Conservation (phyloP, 78 protist species). For the Chrysochromulina parva region DNA sequence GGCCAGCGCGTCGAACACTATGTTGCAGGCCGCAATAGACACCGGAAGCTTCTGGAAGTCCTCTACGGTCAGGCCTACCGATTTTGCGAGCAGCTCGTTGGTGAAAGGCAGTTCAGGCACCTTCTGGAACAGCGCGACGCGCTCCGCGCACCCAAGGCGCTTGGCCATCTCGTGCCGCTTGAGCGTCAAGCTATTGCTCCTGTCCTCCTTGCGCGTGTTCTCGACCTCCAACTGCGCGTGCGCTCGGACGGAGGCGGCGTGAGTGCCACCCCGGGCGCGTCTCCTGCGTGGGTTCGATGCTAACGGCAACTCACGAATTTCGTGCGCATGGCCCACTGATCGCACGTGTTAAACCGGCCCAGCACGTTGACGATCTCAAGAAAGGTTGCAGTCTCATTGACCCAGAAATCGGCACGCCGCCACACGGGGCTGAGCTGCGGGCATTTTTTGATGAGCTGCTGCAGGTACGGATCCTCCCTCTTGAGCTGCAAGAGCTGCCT, state of each 20-base stretch:
- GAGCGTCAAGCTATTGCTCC: not conserved
- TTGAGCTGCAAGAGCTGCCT: too few species aligned
- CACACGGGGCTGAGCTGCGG: not conserved
- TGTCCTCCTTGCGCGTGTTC: not conserved
- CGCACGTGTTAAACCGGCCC: not conserved
- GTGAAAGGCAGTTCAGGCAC: not conserved
- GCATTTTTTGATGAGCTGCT: too few species aligned
- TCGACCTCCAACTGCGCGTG: too few species aligned
- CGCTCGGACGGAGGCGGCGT: too few species aligned
- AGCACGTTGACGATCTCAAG: conserved; percentile 3
- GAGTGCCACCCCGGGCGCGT: too few species aligned
- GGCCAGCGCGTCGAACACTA: not conserved
- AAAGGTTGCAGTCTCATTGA: not conserved
- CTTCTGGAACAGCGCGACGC: not conserved
- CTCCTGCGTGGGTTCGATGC: too few species aligned
- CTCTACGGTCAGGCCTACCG: not conserved
- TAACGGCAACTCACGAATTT: not conserved
- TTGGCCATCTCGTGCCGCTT: not conserved
- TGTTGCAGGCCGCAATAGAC: not conserved
- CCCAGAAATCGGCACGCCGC: not conserved
- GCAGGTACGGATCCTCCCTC: too few species aligned
- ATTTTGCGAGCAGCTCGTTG: not conserved
- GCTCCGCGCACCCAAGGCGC: not conserved
- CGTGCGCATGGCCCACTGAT: not conserved
- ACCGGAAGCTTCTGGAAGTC: not conserved